A percentile compares a stretch with the other conserved stretches of the same genome.
phyloP scores from a whole-genome alignment of 495 filamentous ascomycete genomes.

The Emericellopsis terricola region DNA sequence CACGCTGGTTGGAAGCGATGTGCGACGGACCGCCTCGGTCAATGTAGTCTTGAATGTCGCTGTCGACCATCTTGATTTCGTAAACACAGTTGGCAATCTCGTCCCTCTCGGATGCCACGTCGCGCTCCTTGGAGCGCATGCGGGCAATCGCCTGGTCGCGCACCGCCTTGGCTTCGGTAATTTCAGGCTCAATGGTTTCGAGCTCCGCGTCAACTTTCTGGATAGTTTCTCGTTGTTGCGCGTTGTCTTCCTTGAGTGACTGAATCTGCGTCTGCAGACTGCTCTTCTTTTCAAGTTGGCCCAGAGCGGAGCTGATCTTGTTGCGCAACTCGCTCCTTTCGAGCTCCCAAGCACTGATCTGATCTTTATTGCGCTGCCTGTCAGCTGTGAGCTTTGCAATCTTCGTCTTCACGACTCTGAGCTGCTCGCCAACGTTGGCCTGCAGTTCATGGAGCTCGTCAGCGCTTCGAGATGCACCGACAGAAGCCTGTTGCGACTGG shows the following conservation, averaged over 20 bases:
- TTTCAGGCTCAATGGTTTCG: slow-evolving; percentile 47
- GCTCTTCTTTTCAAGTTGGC: slow-evolving; percentile 63
- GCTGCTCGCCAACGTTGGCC: slow-evolving; percentile 45
- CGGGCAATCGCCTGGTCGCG: slow-evolving; percentile 58
- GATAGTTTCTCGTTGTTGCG: slow-evolving; percentile 47
- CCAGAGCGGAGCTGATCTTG: slow-evolving; percentile 46
- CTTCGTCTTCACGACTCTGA: slow-evolving; percentile 38
- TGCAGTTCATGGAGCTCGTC: slow-evolving; percentile 75
- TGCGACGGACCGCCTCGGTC: slow-evolving; percentile 55
- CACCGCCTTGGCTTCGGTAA: slow-evolving; percentile 52
- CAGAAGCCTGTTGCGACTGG: slow-evolving; percentile 48
- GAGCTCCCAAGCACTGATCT: slow-evolving; percentile 52
- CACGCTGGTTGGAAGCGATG: slow-evolving; percentile 47
- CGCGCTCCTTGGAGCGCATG: slow-evolving; percentile 53
- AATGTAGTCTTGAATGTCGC: slow-evolving; percentile 66
- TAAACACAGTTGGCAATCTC: slow-evolving; percentile 53
- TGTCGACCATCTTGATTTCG: slow-evolving; percentile 54
- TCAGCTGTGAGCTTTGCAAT: slow-evolving; percentile 47
- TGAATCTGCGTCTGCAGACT: slow-evolving; percentile 48
- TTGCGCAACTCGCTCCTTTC: slow-evolving; percentile 50
- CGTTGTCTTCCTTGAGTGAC: slow-evolving; percentile 47
- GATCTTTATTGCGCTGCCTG: slow-evolving; percentile 47
- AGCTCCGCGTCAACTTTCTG: slow-evolving; percentile 50
- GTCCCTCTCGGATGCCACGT: slow-evolving; percentile 51
- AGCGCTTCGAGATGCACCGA: slow-evolving; percentile 42